Conservation (phyloP, 176 grass and related monocot species). For the Tuctoria greenei region DNA sequence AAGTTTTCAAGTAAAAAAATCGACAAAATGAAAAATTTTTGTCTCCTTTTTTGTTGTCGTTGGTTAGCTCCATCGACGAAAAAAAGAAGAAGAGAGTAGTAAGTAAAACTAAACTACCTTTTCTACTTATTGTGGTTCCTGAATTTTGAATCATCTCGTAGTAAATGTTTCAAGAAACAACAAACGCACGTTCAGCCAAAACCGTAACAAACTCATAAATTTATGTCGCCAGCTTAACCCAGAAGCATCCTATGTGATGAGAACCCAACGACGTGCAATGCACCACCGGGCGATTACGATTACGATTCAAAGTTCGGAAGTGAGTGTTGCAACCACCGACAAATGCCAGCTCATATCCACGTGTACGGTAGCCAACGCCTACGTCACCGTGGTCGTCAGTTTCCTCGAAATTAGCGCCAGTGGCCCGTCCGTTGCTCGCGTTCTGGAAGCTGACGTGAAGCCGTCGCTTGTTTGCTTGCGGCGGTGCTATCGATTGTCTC, state of each 20-base stretch:
- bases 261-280: background rate
- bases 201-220: no score
- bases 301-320: background rate
- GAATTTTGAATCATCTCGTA: no score
- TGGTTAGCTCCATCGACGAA: no score
- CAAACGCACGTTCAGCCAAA: no score
- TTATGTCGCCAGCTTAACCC: no score
- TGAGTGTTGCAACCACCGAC: background rate
- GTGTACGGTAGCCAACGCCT: background rate
- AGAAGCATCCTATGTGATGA: background rate
- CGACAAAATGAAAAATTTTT: no score
- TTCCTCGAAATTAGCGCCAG: background rate
- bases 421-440: background rate
- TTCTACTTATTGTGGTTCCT: no score
- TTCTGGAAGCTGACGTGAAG: background rate
- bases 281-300: background rate
- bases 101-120: no score
- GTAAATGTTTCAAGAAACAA: no score
- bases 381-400: background rate
- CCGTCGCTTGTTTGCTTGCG: background rate
- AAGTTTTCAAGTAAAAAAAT: no score
- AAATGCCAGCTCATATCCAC: background rate
- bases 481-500: background rate
- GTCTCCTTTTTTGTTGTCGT: no score
- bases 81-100: no score